Evolutionary conservation across 176 grass and related monocot species (phyloP), one percentile per base, ranked within the genome.

Genomic region (Otatea glauca): DNA sequence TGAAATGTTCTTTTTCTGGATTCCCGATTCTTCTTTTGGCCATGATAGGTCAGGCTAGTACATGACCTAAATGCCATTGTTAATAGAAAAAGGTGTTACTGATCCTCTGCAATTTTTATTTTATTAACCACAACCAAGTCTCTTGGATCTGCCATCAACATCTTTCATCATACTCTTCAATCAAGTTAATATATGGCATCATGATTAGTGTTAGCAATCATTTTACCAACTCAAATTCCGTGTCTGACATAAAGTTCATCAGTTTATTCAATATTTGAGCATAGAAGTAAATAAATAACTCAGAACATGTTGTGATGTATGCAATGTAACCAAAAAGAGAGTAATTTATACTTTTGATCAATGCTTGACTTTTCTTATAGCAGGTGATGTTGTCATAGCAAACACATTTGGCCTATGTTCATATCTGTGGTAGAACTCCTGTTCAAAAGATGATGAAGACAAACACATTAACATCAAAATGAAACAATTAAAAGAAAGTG

Each of bases 341-440:
- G 23, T 20, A 73, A 17, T 75, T 2, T 48, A 53, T 44, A 32
- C 53, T 75, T 48, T 48, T 20, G 6, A n/a, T 0, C 29, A 56
- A 83, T 72, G 9, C 92, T 86, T 84, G 56, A 91, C 92, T 92
- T 95, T 98, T 78, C 83, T 93, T 86, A 95, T 88, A 86, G 93
- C 83, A 77, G 95, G 91, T 48, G 92, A 98, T 51, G 92, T n/a
- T 56, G 95, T 95, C 92, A 98, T 91, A 66, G 91, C 92, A 60
- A 98, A 93, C 18, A 98, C 76, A 75, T 81, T 91, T 83, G 92
- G 91, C 71, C 85, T 95, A 59, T 70, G 56, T 27, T 87, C 82
- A 74, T 84, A 83, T 68, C 70, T 88, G 71, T 92, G 87, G 89
- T 98, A 98, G 76, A 95, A 98, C 70, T 98, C 95, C 95, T 98